Percentiles rank a stretch among this genome's conserved stretches.
These are phyloP conservation scores for Coemansia furcata DNA, from an alignment of 192 early-diverging fungal genomes.

Conservation along the genomic window DNA sequence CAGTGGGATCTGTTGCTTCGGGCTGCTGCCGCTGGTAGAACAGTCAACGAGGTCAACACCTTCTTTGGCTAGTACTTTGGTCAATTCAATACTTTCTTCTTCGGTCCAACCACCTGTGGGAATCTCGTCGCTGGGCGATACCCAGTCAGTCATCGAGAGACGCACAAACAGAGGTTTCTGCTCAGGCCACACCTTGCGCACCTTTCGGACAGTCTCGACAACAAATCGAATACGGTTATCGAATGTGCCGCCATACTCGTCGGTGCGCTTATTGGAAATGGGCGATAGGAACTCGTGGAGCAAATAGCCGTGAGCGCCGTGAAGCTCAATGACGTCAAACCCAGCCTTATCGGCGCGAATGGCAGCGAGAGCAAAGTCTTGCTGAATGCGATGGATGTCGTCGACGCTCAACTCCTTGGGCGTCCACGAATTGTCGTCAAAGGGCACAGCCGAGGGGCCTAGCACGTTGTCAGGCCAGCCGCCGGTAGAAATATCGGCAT, in stretches of 20 bases:
- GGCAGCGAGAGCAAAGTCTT: slow-evolving; percentile 66
- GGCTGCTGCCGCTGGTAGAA: slow-evolving; percentile 72
- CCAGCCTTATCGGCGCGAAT: slow-evolving; percentile 73
- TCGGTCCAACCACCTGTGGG: slow-evolving; percentile 63
- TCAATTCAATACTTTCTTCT: slow-evolving; percentile 69
- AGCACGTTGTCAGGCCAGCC: slow-evolving; percentile 76
- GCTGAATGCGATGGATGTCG: slow-evolving; percentile 64
- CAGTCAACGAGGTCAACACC: slow-evolving; percentile 89
- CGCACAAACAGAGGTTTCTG: slow-evolving; percentile 85
- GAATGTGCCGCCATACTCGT: slow-evolving; percentile 87
- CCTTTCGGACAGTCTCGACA: slow-evolving; percentile 62
- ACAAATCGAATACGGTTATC: slow-evolving; percentile 83
- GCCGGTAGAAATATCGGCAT: slow-evolving; percentile 30
- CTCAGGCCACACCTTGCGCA: slow-evolving; percentile 71
- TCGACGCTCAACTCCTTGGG: slow-evolving; percentile 59
- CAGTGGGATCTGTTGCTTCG: slow-evolving; percentile 54
- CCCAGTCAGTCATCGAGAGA: slow-evolving; percentile 76
- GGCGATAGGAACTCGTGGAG: slow-evolving; percentile 78
- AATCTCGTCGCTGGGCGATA: slow-evolving; percentile 8
- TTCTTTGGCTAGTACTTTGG: slow-evolving; percentile 52
- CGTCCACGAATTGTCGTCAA: slow-evolving; percentile 21
- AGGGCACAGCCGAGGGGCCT: slow-evolving; percentile 60
- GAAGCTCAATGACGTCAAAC: slow-evolving; percentile 89
- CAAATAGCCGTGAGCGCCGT: slow-evolving; percentile 90
- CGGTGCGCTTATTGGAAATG: slow-evolving; percentile 80